Evolutionary conservation across 2,329 filamentous ascomycete genomes (phyloP), one percentile per base, ranked within the genome.

Genomic region (Aspergillus puulaauensis): DNA sequence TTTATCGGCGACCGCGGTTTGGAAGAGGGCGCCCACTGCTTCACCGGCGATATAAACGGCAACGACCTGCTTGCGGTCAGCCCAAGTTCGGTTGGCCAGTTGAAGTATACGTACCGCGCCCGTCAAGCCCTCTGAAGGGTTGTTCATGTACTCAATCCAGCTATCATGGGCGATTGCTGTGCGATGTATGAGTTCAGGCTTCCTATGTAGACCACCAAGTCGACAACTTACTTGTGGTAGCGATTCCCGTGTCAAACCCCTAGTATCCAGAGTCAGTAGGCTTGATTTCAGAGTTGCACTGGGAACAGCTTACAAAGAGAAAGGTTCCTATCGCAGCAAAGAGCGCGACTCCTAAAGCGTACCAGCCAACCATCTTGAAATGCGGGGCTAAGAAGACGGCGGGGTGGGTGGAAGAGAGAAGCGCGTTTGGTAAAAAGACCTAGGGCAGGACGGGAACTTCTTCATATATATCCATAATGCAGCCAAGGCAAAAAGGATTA

Each of bases 221-320:
- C 37, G 33, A 44, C 31, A 24, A 71, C 76, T 71, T 59, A 81
- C 78, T 85, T 15, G 83, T 85, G 12, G 83, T 86, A 4, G 82
- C 83, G 55, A 85, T 85, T 27, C 83, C 83, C 0, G 83, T 85
- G 66, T 85, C 83, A 58, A 85, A 85, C 3, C 83, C 83, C 81
- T 83, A 62, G n/a, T 50, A 39, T 52, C 9, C 47, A 47, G 27
- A 19, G 24, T 60, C 39, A 35, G 63, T 31, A 61, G 43, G 24
- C 48, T 31, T 17, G 19, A 33, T 15, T 5, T 24, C 14, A 15
- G 4, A 14, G 15, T 17, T 12, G 24, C 21, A 3, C 7, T 31
- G 8, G 6, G 31, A 31, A 37, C 14, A 1, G 68, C 80, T 43
- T 75, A 82, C 81, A 67, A 83, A 86, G 54, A 85, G 75, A 68